phyloP scores from a whole-genome alignment of 352 stramenopile genomes.

The Phytopythium sindhum region DNA sequence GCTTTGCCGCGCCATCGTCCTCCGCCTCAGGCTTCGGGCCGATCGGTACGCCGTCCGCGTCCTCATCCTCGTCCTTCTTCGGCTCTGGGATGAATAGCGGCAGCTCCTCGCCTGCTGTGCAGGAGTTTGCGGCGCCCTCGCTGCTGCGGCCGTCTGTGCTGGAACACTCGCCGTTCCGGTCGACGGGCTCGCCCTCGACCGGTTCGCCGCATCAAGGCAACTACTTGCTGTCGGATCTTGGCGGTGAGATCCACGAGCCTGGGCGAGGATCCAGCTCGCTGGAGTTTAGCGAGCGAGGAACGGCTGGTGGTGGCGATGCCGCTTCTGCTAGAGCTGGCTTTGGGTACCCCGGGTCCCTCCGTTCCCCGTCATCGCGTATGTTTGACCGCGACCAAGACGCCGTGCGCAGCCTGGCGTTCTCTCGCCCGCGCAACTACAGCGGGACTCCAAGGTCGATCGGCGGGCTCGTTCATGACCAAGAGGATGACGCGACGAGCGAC shows the following conservation, averaged over 20 bases:
- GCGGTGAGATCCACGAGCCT: conserved; percentile 50
- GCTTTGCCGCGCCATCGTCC: not conserved
- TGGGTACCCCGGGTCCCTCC: conserved; percentile 27
- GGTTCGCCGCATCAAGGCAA: conserved; percentile 20
- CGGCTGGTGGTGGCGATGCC: not conserved
- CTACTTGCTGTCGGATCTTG: conserved; percentile 54
- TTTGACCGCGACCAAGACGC: conserved; percentile 23
- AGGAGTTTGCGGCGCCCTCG: conserved; percentile 16
- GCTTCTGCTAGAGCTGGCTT: conserved; percentile 16
- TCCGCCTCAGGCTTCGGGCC: conserved; percentile 35
- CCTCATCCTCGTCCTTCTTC: conserved; percentile 16
- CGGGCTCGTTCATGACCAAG: not conserved
- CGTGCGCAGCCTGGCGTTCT: not conserved
- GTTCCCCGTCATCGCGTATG: conserved; percentile 22
- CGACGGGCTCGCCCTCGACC: conserved; percentile 6
- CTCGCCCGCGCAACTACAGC: conserved; percentile 3
- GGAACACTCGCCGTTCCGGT: conserved; percentile 22
- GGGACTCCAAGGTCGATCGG: not conserved
- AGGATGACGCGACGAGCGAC: not conserved
- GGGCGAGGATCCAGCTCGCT: conserved; percentile 15
- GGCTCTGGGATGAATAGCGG: conserved; percentile 3
- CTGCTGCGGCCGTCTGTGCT: conserved; percentile 20
- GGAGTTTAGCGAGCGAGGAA: not conserved
- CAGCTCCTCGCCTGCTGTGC: conserved; percentile 12
- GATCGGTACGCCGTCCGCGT: conserved; percentile 20